Conservation (phyloP, 495 filamentous ascomycete species). For the Amniculicola lignicola region DNA sequence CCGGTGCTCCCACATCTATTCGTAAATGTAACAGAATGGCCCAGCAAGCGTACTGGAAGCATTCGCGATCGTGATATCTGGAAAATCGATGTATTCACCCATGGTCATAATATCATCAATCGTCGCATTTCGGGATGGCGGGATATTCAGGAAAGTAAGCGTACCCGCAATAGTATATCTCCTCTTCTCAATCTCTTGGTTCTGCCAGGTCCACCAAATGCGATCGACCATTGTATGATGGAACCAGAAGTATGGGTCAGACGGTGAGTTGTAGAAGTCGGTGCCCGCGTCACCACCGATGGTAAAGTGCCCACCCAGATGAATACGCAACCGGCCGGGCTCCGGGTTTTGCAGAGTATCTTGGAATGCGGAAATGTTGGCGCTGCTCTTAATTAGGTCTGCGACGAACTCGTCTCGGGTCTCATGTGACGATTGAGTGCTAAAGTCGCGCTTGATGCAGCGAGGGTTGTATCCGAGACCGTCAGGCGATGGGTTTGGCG, state of each 20-base stretch:
- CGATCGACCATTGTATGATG: conserved; percentile 69
- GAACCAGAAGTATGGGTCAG: conserved; percentile 65
- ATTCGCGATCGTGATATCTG: conserved; percentile 4
- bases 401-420: background rate
- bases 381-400: background rate
- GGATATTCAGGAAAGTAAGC: conserved; percentile 9
- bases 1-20: no score
- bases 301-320: conserved; percentile 59
- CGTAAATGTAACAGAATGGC: conserved; percentile 17
- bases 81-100: background rate
- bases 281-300: conserved; percentile 56
- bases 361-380: background rate
- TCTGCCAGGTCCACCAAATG: conserved; percentile 69
- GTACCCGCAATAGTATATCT: conserved; percentile 5
- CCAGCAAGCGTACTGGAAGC: background rate
- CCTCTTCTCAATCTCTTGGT: conserved; percentile 41
- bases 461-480: conserved; percentile 18
- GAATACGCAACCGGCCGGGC: no score
- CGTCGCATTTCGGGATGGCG: conserved; percentile 15
- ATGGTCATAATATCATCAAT: conserved; percentile 9
- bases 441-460: conserved; percentile 11
- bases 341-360: no score
- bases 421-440: background rate
- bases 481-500: conserved; percentile 2
- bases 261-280: conserved; percentile 56